Evolutionary conservation across 257 asterid genomes (phyloP), one percentile per base, ranked within the genome.

Genomic region (Knoxia roxburghii): DNA sequence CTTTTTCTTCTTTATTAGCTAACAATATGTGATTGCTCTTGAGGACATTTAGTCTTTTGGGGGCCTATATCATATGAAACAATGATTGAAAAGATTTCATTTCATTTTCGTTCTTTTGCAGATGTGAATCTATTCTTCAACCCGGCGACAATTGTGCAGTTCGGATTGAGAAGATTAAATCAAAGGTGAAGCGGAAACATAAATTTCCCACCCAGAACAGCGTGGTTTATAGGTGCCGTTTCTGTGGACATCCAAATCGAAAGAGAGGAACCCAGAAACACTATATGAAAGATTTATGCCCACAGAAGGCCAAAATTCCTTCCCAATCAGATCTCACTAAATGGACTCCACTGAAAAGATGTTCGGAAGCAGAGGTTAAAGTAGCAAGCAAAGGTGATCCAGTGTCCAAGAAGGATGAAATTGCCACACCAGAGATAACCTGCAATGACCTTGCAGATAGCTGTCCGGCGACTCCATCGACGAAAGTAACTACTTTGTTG

Each of bases 241-340:
- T 78, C 66, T 93, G 97, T 60, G 82, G 80, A 29, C 93, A 89
- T 75, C 79, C 21, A 8, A 90, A 88, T 69, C 13, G 72, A 45
- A 80, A 78, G 88, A 79, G 89, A 76, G 96, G 98, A 74, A 83
- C 97, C 8, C 77, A 91, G 1, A 83, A 78, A 61, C 86, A 85
- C 74, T 75, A 85, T n/a, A 23, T 89, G 71, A 84, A 84, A 71
- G 76, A 71, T 29, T 72, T 87, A 61, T 78, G 73, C 60, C 85
- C 87, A 9, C 82, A 72, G 32, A 84, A 80, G 77, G 48, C 79
- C 18, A 85, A 74, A 73, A 73, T 63, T 45, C 65, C 58, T 24
- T 14, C 43, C 64, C 75, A 63, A 73, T 49, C 61, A 27, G 61
- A 75, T 37, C 71, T 62, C 68, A 39, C 70, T 33, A 54, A 61